Evolutionary conservation across 2,329 filamentous ascomycete species (phyloP).

Genomic region (Gyromitra esculenta): DNA sequence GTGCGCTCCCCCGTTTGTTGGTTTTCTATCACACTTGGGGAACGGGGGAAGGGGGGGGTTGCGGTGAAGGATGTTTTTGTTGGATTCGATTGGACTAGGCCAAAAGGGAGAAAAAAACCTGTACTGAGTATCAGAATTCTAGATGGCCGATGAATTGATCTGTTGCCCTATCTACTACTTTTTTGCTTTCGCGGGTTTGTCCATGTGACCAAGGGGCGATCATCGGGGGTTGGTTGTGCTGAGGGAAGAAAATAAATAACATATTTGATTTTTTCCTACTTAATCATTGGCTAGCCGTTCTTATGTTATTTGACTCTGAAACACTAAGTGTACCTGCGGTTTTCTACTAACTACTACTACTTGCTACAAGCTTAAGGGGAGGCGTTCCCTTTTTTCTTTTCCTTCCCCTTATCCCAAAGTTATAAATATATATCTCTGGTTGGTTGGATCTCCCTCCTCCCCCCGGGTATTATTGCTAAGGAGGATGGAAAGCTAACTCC

Average conservation of each 20-base stretch:
- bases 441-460: not conserved
- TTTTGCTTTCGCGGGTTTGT: not conserved
- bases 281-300: constrained; percentile 38
- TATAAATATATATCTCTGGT: constrained; percentile 23
- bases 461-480: too few species aligned
- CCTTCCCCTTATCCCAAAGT: not conserved
- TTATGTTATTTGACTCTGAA: constrained; percentile 26
- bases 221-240: not conserved
- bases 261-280: not conserved
- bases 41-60: not conserved
- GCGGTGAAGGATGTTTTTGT: constrained; percentile 1
- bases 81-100: constrained; percentile 13
- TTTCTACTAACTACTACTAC: constrained; percentile 19
- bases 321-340: constrained; percentile 15
- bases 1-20: constrained; percentile 11
- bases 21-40: too few species aligned
- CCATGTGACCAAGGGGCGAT: constrained; percentile 6
- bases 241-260: not conserved
- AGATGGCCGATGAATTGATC: constrained; percentile 5
- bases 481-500: not conserved
- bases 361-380: constrained; percentile 21
- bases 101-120: constrained; percentile 7
- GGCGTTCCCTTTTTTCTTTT: not conserved
- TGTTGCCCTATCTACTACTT: constrained; percentile 24
- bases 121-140: constrained; percentile 33